Percentiles rank a stretch among this genome's conserved stretches.
These are phyloP conservation scores for Paecilomyces dactylethromorphus DNA, from an alignment of 2,329 filamentous ascomycete species.

Conservation along the genomic window DNA sequence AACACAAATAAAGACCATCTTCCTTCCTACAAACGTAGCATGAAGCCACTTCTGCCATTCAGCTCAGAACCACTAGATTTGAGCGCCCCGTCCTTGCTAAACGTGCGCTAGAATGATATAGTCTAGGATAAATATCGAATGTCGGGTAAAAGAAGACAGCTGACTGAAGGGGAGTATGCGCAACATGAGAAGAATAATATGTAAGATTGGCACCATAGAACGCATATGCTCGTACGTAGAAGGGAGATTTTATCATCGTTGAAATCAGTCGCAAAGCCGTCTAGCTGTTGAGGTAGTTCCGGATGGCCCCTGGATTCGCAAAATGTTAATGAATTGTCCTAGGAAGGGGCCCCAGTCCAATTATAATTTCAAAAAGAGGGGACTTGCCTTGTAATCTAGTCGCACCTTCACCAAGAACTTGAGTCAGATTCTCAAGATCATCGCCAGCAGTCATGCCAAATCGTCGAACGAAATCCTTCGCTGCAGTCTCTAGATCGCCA, in stretches of 20 bases:
- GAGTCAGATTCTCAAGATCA: constrained; percentile 84
- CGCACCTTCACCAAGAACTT: constrained; percentile 78
- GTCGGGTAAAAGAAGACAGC: neutral
- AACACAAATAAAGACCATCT: neutral
- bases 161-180: neutral
- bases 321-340: constrained; percentile 5
- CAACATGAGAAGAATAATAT: neutral
- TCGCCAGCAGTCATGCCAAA: constrained; percentile 95
- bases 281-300: constrained; percentile 44
- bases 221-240: neutral
- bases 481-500: constrained; percentile 84
- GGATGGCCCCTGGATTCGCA: constrained; percentile 35
- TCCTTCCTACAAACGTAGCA: neutral
- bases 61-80: neutral
- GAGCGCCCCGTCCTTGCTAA: neutral
- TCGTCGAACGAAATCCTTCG: constrained; percentile 91
- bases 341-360: neutral
- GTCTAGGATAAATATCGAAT: neutral
- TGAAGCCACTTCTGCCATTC: neutral
- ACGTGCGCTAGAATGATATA: neutral
- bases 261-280: constrained; percentile 10
- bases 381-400: constrained; percentile 66
- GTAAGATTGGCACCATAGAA: neutral
- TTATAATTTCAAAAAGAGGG: neutral
- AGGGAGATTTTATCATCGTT: neutral